These are phyloP conservation scores for Falciphora oryzae DNA, from an alignment of 2,329 filamentous ascomycete genomes.

Conservation along the genomic window DNA sequence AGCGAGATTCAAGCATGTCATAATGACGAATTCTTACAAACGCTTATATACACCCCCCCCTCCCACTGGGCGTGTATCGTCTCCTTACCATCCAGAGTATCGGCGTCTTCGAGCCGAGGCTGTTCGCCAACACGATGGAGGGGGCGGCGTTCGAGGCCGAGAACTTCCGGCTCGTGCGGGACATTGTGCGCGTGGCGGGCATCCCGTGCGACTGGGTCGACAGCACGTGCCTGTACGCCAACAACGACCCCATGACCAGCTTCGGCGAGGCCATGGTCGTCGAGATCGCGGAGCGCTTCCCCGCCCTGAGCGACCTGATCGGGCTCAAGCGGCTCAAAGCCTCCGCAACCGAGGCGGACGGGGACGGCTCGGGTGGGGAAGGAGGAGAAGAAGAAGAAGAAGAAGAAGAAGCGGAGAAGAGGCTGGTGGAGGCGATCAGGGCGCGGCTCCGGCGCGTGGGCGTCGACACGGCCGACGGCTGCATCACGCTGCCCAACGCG, in stretches of 20 bases:
- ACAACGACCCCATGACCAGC: too few species aligned
- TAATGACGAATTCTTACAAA: too few species aligned
- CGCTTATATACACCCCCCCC: too few species aligned
- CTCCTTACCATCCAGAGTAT: slow-evolving; percentile 43
- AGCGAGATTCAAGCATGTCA: too few species aligned
- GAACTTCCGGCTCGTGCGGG: slow-evolving; percentile 56
- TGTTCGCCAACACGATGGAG: slow-evolving; percentile 55
- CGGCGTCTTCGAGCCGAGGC: slow-evolving; percentile 68
- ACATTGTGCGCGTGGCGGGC: slow-evolving; percentile 47
- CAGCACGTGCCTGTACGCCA: slow-evolving; percentile 29
- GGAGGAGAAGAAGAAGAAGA: background rate
- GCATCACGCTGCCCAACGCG: slow-evolving; percentile 58
- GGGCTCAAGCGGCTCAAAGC: too few species aligned
- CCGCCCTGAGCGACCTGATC: too few species aligned
- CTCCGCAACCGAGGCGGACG: background rate
- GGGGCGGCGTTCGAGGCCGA: slow-evolving; percentile 67
- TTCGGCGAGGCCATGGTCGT: too few species aligned
- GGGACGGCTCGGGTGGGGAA: too few species aligned
- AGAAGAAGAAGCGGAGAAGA: background rate
- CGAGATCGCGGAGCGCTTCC: too few species aligned
- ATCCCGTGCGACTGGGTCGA: slow-evolving; percentile 67
- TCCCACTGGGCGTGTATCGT: too few species aligned
- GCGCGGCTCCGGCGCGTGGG: slow-evolving; percentile 30
- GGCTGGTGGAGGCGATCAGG: too few species aligned
- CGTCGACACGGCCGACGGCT: slow-evolving; percentile 52